These are phyloP conservation scores for Larix kaempferi DNA, from an alignment of 75 land plant genomes.

Conservation along the genomic window DNA sequence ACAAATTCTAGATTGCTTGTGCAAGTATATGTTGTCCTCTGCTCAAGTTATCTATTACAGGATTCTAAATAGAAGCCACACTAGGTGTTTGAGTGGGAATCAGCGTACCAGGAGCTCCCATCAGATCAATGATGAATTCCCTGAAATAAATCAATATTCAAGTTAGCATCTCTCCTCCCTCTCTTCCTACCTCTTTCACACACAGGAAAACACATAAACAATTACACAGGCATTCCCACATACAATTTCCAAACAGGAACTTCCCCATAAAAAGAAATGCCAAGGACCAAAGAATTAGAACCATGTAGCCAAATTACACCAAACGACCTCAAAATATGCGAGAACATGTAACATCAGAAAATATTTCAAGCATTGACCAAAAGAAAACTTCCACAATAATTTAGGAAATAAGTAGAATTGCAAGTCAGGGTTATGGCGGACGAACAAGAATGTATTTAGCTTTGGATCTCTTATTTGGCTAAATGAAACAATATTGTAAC, in stretches of 20 bases:
- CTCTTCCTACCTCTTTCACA: constrained; percentile 11
- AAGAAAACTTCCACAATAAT: neutral
- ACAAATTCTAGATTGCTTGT: constrained; percentile 15
- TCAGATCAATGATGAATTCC: constrained; percentile 85
- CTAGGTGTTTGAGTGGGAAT: constrained; percentile 74
- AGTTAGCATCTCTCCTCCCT: constrained; percentile 10
- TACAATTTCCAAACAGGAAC: no score
- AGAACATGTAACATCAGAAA: neutral
- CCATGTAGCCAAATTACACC: no score
- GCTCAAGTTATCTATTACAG: constrained; percentile 21
- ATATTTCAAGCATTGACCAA: neutral
- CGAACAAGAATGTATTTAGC: neutral
- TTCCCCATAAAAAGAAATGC: neutral
- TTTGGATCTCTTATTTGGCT: neutral
- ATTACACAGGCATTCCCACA: no score
- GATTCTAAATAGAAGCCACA: constrained; percentile 28
- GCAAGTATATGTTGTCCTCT: constrained; percentile 11
- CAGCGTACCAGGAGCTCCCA: constrained; percentile 90
- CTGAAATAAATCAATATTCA: constrained; percentile 31
- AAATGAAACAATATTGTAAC: no score
- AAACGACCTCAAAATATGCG: neutral
- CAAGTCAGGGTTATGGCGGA: neutral
- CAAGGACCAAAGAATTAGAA: neutral
- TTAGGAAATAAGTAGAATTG: neutral
- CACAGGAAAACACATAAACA: neutral